Evolutionary conservation across 192 early-diverging fungal species (phyloP).

Genomic region (Backusella circina): DNA sequence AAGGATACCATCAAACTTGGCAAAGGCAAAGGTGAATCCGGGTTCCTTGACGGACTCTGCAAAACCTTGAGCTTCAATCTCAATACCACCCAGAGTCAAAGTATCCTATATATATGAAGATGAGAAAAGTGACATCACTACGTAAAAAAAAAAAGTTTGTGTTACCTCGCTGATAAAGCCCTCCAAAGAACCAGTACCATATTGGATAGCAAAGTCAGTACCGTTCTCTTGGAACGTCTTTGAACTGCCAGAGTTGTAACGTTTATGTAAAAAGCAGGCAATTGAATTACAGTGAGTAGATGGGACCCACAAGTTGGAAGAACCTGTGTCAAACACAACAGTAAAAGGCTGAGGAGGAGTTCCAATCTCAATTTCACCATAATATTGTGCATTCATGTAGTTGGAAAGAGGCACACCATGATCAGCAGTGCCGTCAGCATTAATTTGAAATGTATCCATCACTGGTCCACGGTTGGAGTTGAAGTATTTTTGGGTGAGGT

Average conservation of each 20-base stretch:
- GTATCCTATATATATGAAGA: slow-evolving; percentile 51
- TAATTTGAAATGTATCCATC: slow-evolving; percentile 41
- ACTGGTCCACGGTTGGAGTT: slow-evolving; percentile 30
- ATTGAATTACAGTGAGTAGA: slow-evolving; percentile 92
- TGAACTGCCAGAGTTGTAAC: slow-evolving; percentile 83
- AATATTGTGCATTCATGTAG: slow-evolving; percentile 97
- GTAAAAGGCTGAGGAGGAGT: slow-evolving; percentile 90
- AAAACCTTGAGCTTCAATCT: slow-evolving; percentile 76
- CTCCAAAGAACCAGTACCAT: slow-evolving; percentile 93
- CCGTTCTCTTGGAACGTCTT: slow-evolving; percentile 82
- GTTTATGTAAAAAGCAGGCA: slow-evolving; percentile 90
- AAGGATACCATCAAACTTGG: slow-evolving; percentile 96
- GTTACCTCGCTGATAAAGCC: slow-evolving; percentile 83
- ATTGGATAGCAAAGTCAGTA: slow-evolving; percentile 92
- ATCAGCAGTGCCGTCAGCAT: slow-evolving; percentile 50
- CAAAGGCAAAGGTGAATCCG: slow-evolving; percentile 91
- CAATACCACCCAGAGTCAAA: slow-evolving; percentile 70
- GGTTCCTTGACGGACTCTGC: slow-evolving; percentile 96
- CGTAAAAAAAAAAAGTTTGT: background rate
- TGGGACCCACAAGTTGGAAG: slow-evolving; percentile 95
- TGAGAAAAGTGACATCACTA: background rate
- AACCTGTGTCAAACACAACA: slow-evolving; percentile 94
- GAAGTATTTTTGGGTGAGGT: slow-evolving; percentile 82
- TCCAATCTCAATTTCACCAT: slow-evolving; percentile 82
- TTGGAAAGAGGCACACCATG: slow-evolving; percentile 83